Evolutionary conservation across 495 filamentous ascomycete species (phyloP).

Genomic region (Xylaria intraflava): DNA sequence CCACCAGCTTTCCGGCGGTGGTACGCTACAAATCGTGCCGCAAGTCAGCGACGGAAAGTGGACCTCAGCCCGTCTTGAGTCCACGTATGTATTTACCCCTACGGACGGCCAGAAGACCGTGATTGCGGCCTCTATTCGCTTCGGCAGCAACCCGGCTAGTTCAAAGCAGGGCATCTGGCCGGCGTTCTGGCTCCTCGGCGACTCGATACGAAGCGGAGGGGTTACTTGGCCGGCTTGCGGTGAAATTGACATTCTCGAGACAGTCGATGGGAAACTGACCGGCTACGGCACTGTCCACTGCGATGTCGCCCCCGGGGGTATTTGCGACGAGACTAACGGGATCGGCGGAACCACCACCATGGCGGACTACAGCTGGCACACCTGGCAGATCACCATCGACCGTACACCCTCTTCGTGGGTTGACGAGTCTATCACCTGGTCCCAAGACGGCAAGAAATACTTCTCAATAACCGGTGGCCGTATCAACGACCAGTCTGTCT

Average conservation of each 20-base stretch:
- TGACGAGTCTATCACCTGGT: conserved; percentile 43
- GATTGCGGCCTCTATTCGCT: conserved; percentile 37
- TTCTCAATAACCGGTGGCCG: conserved; percentile 32
- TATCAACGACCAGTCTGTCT: conserved; percentile 31
- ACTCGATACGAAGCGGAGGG: conserved; percentile 34
- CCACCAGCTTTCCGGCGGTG: conserved; percentile 37
- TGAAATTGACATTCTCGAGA: conserved; percentile 48
- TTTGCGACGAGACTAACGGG: conserved; percentile 43
- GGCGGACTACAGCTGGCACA: conserved; percentile 41
- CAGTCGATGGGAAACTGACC: conserved; percentile 36
- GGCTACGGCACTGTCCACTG: conserved; percentile 46
- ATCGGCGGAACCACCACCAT: conserved; percentile 26
- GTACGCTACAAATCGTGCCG: conserved; percentile 42
- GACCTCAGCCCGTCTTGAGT: conserved; percentile 46
- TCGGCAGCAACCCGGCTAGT: conserved; percentile 31
- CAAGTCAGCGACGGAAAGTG: conserved; percentile 33
- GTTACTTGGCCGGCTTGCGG: conserved; percentile 42
- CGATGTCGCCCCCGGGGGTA: conserved; percentile 33
- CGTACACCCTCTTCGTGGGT: conserved; percentile 31
- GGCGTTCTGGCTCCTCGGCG: conserved; percentile 48
- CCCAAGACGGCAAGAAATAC: conserved; percentile 37
- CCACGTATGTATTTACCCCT: conserved; percentile 39
- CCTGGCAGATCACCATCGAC: conserved; percentile 42
- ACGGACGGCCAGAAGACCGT: conserved; percentile 31
- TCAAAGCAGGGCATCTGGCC: conserved; percentile 48